Conservation (phyloP, 768 basidiomycete genomes). For the Termitomyces sp. region DNA sequence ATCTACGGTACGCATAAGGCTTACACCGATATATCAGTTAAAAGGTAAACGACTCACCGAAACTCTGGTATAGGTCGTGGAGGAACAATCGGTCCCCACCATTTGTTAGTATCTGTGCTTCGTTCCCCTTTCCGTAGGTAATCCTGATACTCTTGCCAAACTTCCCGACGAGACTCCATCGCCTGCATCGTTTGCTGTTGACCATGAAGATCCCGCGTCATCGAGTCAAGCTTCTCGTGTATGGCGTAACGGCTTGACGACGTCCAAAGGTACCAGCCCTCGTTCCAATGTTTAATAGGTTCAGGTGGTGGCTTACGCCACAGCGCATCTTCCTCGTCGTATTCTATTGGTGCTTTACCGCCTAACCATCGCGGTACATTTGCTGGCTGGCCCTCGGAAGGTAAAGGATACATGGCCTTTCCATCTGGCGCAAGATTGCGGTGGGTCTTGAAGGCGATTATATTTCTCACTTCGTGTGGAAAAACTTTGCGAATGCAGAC, state of each 20-base stretch:
- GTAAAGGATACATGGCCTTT: slow-evolving; percentile 53
- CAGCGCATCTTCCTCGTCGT: slow-evolving; percentile 23
- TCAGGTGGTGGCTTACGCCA: slow-evolving; percentile 11
- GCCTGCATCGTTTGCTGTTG: slow-evolving; percentile 38
- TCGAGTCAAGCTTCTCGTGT: slow-evolving; percentile 50
- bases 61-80: slow-evolving; percentile 33
- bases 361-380: slow-evolving; percentile 41
- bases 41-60: slow-evolving; percentile 22
- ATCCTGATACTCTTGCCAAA: slow-evolving; percentile 50
- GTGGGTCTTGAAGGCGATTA: slow-evolving; percentile 39
- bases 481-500: slow-evolving; percentile 63
- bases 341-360: slow-evolving; percentile 30
- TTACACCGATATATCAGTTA: not conserved
- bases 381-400: slow-evolving; percentile 55
- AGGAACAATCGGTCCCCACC: slow-evolving; percentile 37
- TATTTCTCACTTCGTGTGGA: slow-evolving; percentile 57
- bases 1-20: slow-evolving; percentile 23
- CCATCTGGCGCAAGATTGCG: slow-evolving; percentile 35
- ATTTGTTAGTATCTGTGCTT: slow-evolving; percentile 21
- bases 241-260: slow-evolving; percentile 45
- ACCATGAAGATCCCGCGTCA: slow-evolving; percentile 49
- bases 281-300: slow-evolving; percentile 58
- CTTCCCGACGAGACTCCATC: slow-evolving; percentile 33
- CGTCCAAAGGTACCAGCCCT: slow-evolving; percentile 74
- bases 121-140: slow-evolving; percentile 26